These are phyloP conservation scores for Solanum rostratum DNA, from an alignment of 257 asterid species.

Conservation along the genomic window DNA sequence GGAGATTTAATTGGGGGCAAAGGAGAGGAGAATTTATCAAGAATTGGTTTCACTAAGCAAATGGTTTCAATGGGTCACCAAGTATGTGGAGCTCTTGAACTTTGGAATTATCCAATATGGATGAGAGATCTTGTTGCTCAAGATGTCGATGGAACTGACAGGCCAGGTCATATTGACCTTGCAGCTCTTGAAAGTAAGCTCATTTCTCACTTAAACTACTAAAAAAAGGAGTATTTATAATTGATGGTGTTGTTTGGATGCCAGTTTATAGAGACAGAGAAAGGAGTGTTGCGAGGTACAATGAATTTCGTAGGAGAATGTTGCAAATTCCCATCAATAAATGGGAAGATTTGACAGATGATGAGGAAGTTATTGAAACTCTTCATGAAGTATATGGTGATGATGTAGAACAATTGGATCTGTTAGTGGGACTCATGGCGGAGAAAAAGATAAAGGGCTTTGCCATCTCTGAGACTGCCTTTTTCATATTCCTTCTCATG, in stretches of 20 bases:
- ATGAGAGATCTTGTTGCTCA: slow-evolving; percentile 37
- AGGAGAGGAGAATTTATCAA: slow-evolving; percentile 17
- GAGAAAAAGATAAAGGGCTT: slow-evolving; percentile 56
- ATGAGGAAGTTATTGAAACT: slow-evolving; percentile 26
- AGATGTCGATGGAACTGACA: slow-evolving; percentile 32
- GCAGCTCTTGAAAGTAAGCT: slow-evolving; percentile 47
- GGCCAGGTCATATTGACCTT: slow-evolving; percentile 37
- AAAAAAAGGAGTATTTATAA: too few species aligned
- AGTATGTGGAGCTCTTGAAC: slow-evolving; percentile 56
- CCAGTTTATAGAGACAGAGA: slow-evolving; percentile 62
- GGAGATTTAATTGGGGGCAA: slow-evolving; percentile 24
- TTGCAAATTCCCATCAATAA: slow-evolving; percentile 45
- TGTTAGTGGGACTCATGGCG: slow-evolving; percentile 41
- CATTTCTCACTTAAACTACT: neutral
- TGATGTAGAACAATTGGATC: slow-evolving; percentile 48
- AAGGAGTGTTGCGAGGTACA: slow-evolving; percentile 54
- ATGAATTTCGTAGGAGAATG: slow-evolving; percentile 35
- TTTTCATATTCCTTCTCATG: slow-evolving; percentile 49
- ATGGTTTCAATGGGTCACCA: slow-evolving; percentile 78
- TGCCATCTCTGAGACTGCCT: slow-evolving; percentile 58
- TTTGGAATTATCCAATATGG: slow-evolving; percentile 54
- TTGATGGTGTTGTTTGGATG: too few species aligned
- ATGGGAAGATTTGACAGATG: slow-evolving; percentile 56
- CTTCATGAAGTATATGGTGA: slow-evolving; percentile 34
- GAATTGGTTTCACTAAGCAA: slow-evolving; percentile 32